Evolutionary conservation across 495 filamentous ascomycete species (phyloP), one percentile per base, ranked within the genome.

Genomic region (Penicillium simplicissimum): DNA sequence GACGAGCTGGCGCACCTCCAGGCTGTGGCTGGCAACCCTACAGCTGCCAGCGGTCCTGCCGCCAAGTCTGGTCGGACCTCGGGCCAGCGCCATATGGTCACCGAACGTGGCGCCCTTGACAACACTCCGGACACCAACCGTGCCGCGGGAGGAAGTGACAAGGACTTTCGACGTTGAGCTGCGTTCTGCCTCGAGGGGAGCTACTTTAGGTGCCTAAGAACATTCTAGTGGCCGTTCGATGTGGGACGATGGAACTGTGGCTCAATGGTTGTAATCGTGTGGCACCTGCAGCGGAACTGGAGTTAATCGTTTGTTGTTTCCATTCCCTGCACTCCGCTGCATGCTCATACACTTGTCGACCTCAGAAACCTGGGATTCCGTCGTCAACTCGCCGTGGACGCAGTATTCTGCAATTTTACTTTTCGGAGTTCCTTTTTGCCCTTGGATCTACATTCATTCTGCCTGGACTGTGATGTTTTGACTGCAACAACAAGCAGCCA

Each of bases 121-220:
- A 89, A 93, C 68, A 89, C 87, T 75, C 87, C 89, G 70, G 90
- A 95, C 73, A 89, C 90, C 79, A 91, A 87, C 84, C 88, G 91
- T 81, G 90, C 88, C 81, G 85, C 93, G 74, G 90, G 90, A 78
- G 90, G 90, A 75, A 95, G 91, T 84, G 92, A 95, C 82, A 90
- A 94, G 90, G 97, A 98, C 95, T 98, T 90, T 82, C 89, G 88
- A 84, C 88, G 88, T 86, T 87, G 95, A 91, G 91, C 90, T 94
- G 81, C 91, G 90, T 84, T 93, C 91, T 83, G 90, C 91, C 84
- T 92, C 90, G 64, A 93, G 91, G 79, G 90, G 87, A 77, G 87
- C 88, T 82, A 87, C 85, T 82, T 81, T 82, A 72, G 74, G 75
- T 81, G n/a, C n/a, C n/a, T 84, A 87, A 79, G 79, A 83, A 81